Base-by-base conservation (phyloP, 768 basidiomycete species). In the Pilatotrama ljubarskyi region DNA sequence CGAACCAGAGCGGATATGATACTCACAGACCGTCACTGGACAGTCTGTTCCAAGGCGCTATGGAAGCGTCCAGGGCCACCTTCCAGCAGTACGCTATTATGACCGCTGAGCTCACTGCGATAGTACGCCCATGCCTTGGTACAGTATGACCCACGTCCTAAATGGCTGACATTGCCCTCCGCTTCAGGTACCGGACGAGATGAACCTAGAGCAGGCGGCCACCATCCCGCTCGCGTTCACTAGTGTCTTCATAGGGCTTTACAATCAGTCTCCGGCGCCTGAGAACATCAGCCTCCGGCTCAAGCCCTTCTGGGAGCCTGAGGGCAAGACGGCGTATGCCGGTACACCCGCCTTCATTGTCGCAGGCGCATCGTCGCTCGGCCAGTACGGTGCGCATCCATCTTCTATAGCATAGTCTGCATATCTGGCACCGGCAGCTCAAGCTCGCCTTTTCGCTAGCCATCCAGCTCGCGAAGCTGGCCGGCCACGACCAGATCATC, bases 161-260 rank as follows among this genome's bases (percentile, higher is more conserved):
- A 18, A 32, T 20, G 2, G 10, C 29, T 32, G 15, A 18, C 3
- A 9, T 35, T 10, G 0, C n/a, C 13, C 8, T 10, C 1, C 26
- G 15, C 17, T 1, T 0, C 42, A 71, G 65, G 63, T 76, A 10
- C 74, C 73, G 1, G 44, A 51, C 8, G 66, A 67, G 37, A 29
- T 74, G 35, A 54, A 66, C 1, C 68, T 72, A 55, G 73, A 73
- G 13, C 25, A 71, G 32, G 75, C 71, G 0, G 51, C 69, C 7
- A 64, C 73, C 3, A 61, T 75, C 15, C 73, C 74, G 1, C 59
- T 71, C 26, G 69, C 58, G 2, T 61, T 74, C 25, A 26, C 47
- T 3, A 60, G 52, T 6, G 46, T 36, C 2, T 20, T 37, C 7
- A 36, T 40, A 5, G 46, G 20, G 18, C 43, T 55, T 3, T 60